Base-by-base conservation (phyloP, 2,329 filamentous ascomycete genomes). In the Hypoxylon sp. region DNA sequence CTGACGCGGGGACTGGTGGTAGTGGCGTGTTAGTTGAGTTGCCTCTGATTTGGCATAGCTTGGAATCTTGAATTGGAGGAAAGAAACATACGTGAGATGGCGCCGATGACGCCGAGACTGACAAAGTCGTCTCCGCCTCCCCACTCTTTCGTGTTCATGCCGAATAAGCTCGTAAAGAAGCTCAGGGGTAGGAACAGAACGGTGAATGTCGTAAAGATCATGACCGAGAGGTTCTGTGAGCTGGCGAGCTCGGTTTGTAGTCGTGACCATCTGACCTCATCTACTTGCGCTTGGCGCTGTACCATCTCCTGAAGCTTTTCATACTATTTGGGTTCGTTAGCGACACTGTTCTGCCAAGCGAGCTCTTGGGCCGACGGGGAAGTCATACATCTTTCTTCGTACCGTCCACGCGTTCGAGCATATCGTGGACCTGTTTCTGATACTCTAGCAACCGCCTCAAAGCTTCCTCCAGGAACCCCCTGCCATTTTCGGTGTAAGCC, bases 271-370 rank as follows among this genome's bases (percentile, higher is more conserved):
- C 86, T 84, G 7, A 88, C 86, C 72, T 90, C 87, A 69, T 89
- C 87, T 1, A 90, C 86, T 70, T 89, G 87, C 0, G 87, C 87
- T 69, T 89, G 87, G 15, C 87, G 85, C 71, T 89, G 87, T 41
- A 88, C 87, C 81, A 90, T 87, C 73, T 89, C 86, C 11, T 89
- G 83, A 4, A 90, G 80, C 65, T 88, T 88, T 68, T 89, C 86
- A 65, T 88, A 89, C 79, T 84, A 37, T 1, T 13, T 11, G 3
- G 13, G 1, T 28, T 10, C 30, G 50, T 67, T 17, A 67, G 64
- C 67, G 17, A 57, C n/a, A 17, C 30, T 15, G 15, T 17, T 19
- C 11, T 15, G n/a, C 20, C 6, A 7, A 5, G 10, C 15, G 19
- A 11, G 43, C 5, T 37, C 3, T 46, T 7, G 11, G n/a, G 22